These are phyloP conservation scores for Trichophyton mentagrophytes DNA, from an alignment of 2,329 filamentous ascomycete genomes.

Conservation along the genomic window DNA sequence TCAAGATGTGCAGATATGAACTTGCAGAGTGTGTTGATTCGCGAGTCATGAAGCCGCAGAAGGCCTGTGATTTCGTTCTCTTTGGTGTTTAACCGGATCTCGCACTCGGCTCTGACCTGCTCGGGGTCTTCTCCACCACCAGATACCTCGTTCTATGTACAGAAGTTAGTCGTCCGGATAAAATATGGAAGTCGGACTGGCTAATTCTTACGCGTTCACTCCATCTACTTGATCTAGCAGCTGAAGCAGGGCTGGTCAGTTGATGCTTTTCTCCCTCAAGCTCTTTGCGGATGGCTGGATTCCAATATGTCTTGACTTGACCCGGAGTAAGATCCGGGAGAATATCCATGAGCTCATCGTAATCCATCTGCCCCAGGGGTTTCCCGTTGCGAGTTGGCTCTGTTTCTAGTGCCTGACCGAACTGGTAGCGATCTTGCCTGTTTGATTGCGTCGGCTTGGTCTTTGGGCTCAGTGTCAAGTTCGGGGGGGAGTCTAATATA, in stretches of 20 bases:
- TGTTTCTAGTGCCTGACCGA: neutral
- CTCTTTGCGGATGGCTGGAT: slow-evolving; percentile 7
- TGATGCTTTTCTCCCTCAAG: neutral
- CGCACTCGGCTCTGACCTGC: slow-evolving; percentile 8
- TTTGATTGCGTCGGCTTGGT: neutral
- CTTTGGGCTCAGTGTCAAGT: slow-evolving; percentile 3
- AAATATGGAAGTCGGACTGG: neutral
- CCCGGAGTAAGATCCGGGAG: slow-evolving; percentile 10
- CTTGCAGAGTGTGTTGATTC: slow-evolving; percentile 7
- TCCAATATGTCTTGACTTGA: slow-evolving; percentile 12
- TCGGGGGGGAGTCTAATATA: slow-evolving; percentile 3
- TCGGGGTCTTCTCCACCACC: neutral
- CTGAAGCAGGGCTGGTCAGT: neutral
- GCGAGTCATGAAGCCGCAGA: slow-evolving; percentile 8
- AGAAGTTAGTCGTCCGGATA: neutral
- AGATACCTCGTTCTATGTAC: neutral
- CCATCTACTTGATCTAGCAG: neutral
- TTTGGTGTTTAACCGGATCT: slow-evolving; percentile 8
- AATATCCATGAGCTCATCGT: slow-evolving; percentile 10
- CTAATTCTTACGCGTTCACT: neutral
- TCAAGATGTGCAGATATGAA: slow-evolving; percentile 9
- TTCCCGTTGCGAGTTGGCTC: slow-evolving; percentile 7
- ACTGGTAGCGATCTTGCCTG: neutral
- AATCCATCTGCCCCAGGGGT: slow-evolving; percentile 6
- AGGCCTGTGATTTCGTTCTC: slow-evolving; percentile 10